Evolutionary conservation across 176 grass and related monocot genomes (phyloP), one percentile per base, ranked within the genome.

Genomic region (Oryza meyeriana): DNA sequence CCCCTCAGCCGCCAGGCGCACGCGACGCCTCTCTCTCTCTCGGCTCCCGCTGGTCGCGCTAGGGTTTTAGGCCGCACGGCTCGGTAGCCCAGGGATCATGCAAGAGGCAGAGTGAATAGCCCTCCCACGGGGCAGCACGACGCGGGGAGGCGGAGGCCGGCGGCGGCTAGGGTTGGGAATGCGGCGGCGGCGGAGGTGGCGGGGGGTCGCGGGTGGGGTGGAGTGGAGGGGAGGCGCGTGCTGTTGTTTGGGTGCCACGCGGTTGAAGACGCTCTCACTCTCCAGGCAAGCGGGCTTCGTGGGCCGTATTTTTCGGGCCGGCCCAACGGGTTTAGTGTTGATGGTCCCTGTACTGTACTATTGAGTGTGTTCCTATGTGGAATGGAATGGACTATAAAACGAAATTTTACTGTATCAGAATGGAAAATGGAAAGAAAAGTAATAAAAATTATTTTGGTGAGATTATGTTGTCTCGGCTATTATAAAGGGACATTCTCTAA

Each of bases 21-120:
- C 44, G 44, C 13, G 4, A 31, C 76, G 14, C 27, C 36, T 35
- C 10, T 66, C 58, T 31, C 42, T 5, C 70, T 34, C 62, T 66
- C 18, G 24, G 44, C 13, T 30, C 12, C 76, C 72, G 67, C 16
- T 59, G 68, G 27, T 75, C 45, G 22, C 22, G 45, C 72, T 83
- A 91, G 86, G 89, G 85, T 88, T 91, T 79, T 72, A 84, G 57
- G 55, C 48, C 17, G 48, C 5, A 17, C 48, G 48, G 48, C 48
- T 55, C 6, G 48, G 6, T 22, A 25, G 8, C n/a, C 55, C 55
- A 10, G 8, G 55, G 55, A 59, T 59, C 55, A 59, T 59, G 55
- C 55, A 22, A 18, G 18, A 0, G 4, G 13, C 17, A 59, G n/a
- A 3, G 55, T 24, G 18, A 18, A 18, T 1, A 22, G 2, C 48